Conservation (phyloP, 2,329 filamentous ascomycete species). For the Teratosphaeriaceae sp. region DNA sequence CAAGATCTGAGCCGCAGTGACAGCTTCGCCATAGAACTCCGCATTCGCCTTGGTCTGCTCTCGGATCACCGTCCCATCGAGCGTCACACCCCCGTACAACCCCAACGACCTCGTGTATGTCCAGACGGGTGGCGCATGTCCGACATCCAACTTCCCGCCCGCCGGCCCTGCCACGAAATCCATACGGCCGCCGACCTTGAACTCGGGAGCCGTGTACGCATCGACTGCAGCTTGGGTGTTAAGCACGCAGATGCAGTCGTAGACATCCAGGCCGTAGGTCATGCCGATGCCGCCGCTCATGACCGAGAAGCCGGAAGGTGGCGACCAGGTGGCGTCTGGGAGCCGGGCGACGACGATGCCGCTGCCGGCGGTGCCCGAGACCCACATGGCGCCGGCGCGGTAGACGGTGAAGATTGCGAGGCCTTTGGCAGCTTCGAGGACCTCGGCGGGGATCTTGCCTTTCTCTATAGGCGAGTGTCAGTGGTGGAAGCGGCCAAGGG, state of each 20-base stretch:
- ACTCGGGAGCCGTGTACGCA: background rate
- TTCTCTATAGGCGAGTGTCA: background rate
- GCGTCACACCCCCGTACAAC: conserved; percentile 3
- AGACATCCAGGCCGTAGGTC: conserved; percentile 1
- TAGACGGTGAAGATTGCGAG: conserved; percentile 3
- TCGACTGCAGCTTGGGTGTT: conserved; percentile 1
- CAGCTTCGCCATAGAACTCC: background rate
- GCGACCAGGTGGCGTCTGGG: background rate
- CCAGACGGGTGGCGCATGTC: background rate
- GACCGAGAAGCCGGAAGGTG: conserved; percentile 3
- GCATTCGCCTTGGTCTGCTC: background rate
- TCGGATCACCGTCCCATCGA: conserved; percentile 1
- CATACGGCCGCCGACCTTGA: background rate
- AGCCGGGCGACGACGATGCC: conserved; percentile 1
- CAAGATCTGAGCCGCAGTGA: background rate
- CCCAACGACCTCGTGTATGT: conserved; percentile 2
- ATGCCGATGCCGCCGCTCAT: background rate
- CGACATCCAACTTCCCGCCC: background rate
- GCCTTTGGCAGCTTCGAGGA: background rate
- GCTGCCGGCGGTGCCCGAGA: background rate
- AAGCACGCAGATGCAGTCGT: conserved; percentile 4
- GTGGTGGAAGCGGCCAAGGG: background rate
- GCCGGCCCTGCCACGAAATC: background rate
- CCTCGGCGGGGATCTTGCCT: background rate
- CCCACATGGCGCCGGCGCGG: conserved; percentile 1